Conservation (phyloP, 2,329 filamentous ascomycete species). For the Aspergillus intermedius region DNA sequence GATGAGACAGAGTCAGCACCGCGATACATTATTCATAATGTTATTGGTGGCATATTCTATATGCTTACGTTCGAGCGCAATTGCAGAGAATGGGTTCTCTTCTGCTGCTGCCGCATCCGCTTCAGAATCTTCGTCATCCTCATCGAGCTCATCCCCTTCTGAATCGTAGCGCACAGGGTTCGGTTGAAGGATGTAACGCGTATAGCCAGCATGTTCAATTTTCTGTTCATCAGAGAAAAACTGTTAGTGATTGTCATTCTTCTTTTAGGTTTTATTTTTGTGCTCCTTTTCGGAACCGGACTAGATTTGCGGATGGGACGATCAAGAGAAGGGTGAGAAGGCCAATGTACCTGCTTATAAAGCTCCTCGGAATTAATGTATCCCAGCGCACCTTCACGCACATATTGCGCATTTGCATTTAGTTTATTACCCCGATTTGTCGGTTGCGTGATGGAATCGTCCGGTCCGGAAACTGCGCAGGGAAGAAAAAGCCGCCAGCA, state of each 20-base stretch:
- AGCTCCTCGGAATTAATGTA: slow-evolving; percentile 44
- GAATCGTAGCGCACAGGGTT: slow-evolving; percentile 57
- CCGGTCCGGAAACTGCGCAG: slow-evolving; percentile 35
- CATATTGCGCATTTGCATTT: slow-evolving; percentile 50
- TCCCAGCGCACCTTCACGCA: slow-evolving; percentile 51
- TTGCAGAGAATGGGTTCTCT: slow-evolving; percentile 56
- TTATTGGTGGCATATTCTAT: background rate
- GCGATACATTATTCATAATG: background rate
- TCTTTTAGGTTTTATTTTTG: background rate
- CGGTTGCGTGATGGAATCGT: slow-evolving; percentile 48
- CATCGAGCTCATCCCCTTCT: slow-evolving; percentile 57
- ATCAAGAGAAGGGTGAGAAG: background rate
- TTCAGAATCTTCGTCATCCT: slow-evolving; percentile 52
- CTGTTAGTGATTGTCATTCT: background rate
- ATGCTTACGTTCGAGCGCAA: slow-evolving; percentile 50
- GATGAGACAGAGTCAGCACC: slow-evolving; percentile 7
- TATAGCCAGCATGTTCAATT: slow-evolving; percentile 57
- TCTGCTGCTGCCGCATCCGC: slow-evolving; percentile 53
- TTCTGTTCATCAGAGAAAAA: slow-evolving; percentile 33
- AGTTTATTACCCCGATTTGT: slow-evolving; percentile 59
- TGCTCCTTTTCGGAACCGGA: too few species aligned
- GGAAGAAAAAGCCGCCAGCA: slow-evolving; percentile 6
- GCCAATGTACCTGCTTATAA: slow-evolving; percentile 48
- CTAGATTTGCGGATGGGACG: background rate
- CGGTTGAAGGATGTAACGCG: slow-evolving; percentile 51